Conservation (phyloP, 768 basidiomycete species). For the Hypsizygus marmoreus region DNA sequence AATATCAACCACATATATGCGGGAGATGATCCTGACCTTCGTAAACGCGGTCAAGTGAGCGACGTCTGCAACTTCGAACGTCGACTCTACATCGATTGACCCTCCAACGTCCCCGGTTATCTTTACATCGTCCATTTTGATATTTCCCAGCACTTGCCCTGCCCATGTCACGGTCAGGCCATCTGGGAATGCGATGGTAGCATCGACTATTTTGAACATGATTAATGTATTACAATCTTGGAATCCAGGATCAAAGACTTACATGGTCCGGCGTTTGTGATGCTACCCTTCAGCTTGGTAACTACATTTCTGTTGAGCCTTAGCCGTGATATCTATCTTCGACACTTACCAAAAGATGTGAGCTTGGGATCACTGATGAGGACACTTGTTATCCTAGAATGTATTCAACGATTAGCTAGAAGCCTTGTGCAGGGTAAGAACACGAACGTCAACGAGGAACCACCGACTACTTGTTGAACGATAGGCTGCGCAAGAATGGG, state of each 20-base stretch:
- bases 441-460: conserved; percentile 40
- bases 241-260: conserved; percentile 22
- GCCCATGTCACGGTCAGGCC: conserved; percentile 66
- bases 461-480: conserved; percentile 69
- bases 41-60: conserved; percentile 64
- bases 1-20: neutral
- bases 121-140: conserved; percentile 61
- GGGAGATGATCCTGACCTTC: conserved; percentile 42
- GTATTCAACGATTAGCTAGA: neutral
- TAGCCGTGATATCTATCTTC: neutral
- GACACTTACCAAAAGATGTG: conserved; percentile 53
- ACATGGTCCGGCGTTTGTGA: conserved; percentile 76
- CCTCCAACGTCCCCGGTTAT: conserved; percentile 67
- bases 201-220: conserved; percentile 51
- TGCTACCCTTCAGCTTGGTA: conserved; percentile 57
- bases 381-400: conserved; percentile 54
- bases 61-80: conserved; percentile 60
- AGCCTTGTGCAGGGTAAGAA: neutral
- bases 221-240: conserved; percentile 4
- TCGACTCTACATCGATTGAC: conserved; percentile 50
- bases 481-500: conserved; percentile 74
- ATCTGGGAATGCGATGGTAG: conserved; percentile 61
- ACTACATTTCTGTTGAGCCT: conserved; percentile 28
- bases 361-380: conserved; percentile 61
- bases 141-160: conserved; percentile 55